phyloP scores from a whole-genome alignment of 805 yeast genomes.

The Barnettozyma botsteinii region DNA sequence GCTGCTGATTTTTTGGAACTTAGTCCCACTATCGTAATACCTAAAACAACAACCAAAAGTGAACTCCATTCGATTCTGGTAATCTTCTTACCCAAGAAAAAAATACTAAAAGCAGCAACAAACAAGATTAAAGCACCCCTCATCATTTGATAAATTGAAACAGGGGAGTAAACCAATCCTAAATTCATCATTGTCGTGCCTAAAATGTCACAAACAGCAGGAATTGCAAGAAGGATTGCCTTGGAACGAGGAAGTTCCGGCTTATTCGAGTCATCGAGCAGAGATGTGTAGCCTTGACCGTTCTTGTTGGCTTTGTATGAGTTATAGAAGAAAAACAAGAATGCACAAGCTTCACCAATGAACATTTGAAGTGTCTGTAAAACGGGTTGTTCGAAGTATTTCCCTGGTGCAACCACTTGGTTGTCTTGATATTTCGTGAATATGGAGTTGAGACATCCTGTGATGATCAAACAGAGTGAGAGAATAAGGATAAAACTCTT shows the following conservation, averaged over 20 bases:
- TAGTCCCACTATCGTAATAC: conserved; percentile 67
- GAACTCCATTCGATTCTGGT: conserved; percentile 64
- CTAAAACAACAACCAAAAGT: conserved; percentile 55
- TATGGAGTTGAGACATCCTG: conserved; percentile 71
- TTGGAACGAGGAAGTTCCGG: conserved; percentile 22
- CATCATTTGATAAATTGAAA: conserved; percentile 81
- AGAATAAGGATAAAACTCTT: conserved; percentile 11
- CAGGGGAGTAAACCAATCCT: conserved; percentile 72
- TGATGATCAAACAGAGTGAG: conserved; percentile 47
- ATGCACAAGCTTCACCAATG: conserved; percentile 57
- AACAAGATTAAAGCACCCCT: conserved; percentile 71
- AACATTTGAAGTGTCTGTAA: conserved; percentile 80
- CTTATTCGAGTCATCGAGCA: conserved; percentile 4
- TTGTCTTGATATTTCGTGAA: conserved; percentile 72
- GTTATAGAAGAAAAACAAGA: conserved; percentile 33
- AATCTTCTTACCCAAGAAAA: conserved; percentile 52
- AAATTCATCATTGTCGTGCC: conserved; percentile 74
- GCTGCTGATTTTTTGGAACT: conserved; percentile 45
- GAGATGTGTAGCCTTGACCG: not conserved
- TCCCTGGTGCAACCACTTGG: conserved; percentile 53
- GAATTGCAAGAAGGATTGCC: conserved; percentile 42
- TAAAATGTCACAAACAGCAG: conserved; percentile 63
- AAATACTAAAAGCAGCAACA: conserved; percentile 65
- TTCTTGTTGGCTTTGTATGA: conserved; percentile 10
- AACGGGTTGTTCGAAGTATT: conserved; percentile 68